Conservation (phyloP, 805 yeast genomes). For the Candida methanosorbosa region DNA sequence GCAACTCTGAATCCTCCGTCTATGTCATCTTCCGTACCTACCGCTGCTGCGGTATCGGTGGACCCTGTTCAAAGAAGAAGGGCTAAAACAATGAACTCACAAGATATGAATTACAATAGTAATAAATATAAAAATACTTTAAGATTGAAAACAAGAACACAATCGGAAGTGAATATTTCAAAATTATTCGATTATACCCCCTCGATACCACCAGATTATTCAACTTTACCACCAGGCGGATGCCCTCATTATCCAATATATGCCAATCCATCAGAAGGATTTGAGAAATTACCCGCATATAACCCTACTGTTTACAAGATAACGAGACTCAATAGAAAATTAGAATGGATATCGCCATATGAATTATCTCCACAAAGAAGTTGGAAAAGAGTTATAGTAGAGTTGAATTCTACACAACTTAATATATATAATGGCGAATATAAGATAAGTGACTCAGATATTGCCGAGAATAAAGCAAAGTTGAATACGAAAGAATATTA, state of each 20-base stretch:
- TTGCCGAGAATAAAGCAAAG: not conserved
- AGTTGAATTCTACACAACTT: constrained; percentile 79
- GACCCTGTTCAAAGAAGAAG: no score
- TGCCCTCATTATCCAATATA: constrained; percentile 25
- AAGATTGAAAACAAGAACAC: not conserved
- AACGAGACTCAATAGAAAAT: constrained; percentile 52
- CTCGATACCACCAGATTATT: constrained; percentile 28
- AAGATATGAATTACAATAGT: no score
- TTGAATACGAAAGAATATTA: constrained; percentile 9
- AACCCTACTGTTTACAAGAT: constrained; percentile 55
- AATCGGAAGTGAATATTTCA: constrained; percentile 10
- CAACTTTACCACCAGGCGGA: constrained; percentile 25
- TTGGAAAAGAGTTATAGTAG: constrained; percentile 66
- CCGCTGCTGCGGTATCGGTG: no score
- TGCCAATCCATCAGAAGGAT: constrained; percentile 19
- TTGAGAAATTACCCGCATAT: constrained; percentile 53
- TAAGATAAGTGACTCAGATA: not conserved
- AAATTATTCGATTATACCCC: constrained; percentile 28
- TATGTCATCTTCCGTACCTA: no score
- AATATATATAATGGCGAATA: constrained; percentile 47
- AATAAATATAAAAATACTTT: no score
- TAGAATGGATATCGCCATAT: constrained; percentile 74
- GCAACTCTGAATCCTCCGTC: no score
- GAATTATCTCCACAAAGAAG: constrained; percentile 56
- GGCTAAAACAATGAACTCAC: no score